A percentile compares a stretch with the other conserved stretches of the same genome.
Conservation (phyloP, 2,329 filamentous ascomycete species). For the Aureobasidium sp. region DNA sequence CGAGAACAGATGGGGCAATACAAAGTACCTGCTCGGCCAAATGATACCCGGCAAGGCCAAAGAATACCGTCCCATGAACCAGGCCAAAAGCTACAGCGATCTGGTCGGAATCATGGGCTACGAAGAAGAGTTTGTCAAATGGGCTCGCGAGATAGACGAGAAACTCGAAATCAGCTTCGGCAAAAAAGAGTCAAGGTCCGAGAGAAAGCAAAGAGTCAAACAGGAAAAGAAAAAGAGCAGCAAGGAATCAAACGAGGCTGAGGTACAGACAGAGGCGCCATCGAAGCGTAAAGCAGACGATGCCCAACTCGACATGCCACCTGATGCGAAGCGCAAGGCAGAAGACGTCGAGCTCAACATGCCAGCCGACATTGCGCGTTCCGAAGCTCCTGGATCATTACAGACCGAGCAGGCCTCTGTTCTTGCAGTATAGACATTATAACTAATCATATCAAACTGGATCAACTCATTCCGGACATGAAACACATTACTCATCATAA, state of each 20-base stretch:
- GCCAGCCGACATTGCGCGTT: conserved; percentile 23
- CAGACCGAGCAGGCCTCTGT: conserved; percentile 23
- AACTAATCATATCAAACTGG: not conserved
- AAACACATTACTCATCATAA: not conserved
- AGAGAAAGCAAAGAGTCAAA: conserved; percentile 32
- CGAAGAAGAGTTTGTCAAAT: conserved; percentile 51
- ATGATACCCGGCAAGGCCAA: conserved; percentile 74
- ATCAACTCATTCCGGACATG: not conserved
- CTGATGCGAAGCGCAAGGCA: conserved; percentile 24
- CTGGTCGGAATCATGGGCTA: conserved; percentile 60
- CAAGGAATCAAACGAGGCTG: conserved; percentile 24
- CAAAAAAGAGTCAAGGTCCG: conserved; percentile 43
- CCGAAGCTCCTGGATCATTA: conserved; percentile 24
- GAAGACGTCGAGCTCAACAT: conserved; percentile 24
- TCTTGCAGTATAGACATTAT: conserved; percentile 21
- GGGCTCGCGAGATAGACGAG: conserved; percentile 60
- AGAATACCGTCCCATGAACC: conserved; percentile 54
- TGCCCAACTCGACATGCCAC: not conserved
- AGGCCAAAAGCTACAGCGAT: conserved; percentile 64
- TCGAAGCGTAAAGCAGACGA: conserved; percentile 17
- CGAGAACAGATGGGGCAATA: conserved; percentile 85
- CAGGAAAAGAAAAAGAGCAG: conserved; percentile 31
- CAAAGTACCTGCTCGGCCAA: conserved; percentile 81
- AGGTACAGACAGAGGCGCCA: conserved; percentile 22
- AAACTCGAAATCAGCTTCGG: conserved; percentile 47